Evolutionary conservation across 208 protist species (phyloP).

Genomic region (Tritrichomonas musculus): DNA sequence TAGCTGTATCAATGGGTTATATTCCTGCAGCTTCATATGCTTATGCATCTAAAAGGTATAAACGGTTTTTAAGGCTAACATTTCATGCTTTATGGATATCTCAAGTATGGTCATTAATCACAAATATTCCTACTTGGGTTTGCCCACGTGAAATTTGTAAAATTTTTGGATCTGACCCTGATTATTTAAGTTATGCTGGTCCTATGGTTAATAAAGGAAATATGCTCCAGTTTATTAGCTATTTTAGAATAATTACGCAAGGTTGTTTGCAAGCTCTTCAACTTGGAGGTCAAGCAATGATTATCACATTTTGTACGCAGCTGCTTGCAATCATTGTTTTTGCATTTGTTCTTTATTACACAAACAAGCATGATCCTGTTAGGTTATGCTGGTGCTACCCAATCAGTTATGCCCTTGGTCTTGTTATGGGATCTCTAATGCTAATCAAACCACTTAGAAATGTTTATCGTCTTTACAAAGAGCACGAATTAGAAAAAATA

Average conservation of each 20-base stretch:
- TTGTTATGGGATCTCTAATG: background rate
- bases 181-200: background rate
- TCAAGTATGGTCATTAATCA: background rate
- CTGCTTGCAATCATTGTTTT: background rate
- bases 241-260: background rate
- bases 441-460: background rate
- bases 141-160: background rate
- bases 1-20: background rate
- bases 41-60: background rate
- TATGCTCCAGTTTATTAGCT: background rate
- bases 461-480: background rate
- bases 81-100: background rate
- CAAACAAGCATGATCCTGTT: background rate
- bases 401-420: background rate
- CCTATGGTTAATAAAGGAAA: background rate
- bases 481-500: too few species aligned
- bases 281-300: background rate
- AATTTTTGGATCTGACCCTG: background rate
- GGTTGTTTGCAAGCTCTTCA: background rate
- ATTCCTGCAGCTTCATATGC: background rate
- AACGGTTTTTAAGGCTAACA: background rate
- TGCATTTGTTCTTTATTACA: background rate
- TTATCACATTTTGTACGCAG: background rate
- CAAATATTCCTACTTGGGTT: background rate
- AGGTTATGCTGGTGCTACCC: background rate